Conservation (phyloP, 2,329 filamentous ascomycete species). For the Leptodontidium sp. region DNA sequence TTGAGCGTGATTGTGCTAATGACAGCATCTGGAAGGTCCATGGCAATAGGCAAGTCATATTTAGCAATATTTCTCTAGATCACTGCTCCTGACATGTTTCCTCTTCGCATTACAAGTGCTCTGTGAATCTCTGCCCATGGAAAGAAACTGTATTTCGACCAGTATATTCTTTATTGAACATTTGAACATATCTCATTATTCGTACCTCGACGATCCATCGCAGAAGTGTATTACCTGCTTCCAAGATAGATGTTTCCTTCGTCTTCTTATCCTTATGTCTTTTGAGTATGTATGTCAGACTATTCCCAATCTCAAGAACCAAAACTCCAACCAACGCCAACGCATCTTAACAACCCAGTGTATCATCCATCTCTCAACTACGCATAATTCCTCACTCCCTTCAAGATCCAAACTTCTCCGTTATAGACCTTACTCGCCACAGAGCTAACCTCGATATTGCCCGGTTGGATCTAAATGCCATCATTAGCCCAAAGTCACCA, state of each 20-base stretch:
- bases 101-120: no score
- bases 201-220: neutral
- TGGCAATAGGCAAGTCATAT: no score
- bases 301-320: neutral
- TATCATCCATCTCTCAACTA: conserved; percentile 22
- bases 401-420: conserved; percentile 75
- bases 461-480: conserved; percentile 73
- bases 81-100: no score
- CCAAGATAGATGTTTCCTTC: no score
- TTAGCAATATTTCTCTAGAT: no score
- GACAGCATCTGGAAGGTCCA: no score
- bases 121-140: no score
- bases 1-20: no score
- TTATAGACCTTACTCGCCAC: conserved; percentile 82
- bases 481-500: conserved; percentile 8
- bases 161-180: neutral
- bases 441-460: conserved; percentile 77
- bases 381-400: conserved; percentile 56
- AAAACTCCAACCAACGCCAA: conserved; percentile 16
- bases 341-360: conserved; percentile 6
- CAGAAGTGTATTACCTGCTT: neutral
- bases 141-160: no score
- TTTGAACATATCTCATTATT: neutral
- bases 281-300: neutral
- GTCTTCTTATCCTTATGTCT: neutral